Base-by-base conservation (phyloP, 2,329 filamentous ascomycete genomes). In the Orbilia javanica region DNA sequence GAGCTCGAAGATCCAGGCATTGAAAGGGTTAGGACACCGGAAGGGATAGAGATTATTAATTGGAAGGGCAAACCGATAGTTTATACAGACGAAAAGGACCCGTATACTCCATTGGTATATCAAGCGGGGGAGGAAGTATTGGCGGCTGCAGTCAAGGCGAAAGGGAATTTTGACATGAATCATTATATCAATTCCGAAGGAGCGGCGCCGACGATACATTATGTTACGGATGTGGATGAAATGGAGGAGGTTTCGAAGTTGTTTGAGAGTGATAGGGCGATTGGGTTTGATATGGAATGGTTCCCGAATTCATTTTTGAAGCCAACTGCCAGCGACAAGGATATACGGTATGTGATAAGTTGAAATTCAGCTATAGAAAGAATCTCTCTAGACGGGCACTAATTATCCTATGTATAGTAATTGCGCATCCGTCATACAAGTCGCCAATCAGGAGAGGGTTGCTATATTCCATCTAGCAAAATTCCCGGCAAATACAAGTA, bases 271-370 rank as follows among this genome's bases (percentile, higher is more conserved):
- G 89, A 96, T 81, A 86, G 89, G 44, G 84, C 96, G 1, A 83
- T 97, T n/a, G 94, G 94, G 0, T 93, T 97, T 79, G 94, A 97
- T 82, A 87, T 97, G 79, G 95, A 97, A 85, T 97, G 95, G 94
- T 87, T 89, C 65, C 80, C 86, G 0, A 85, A 15, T 52, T 64
- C 52, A 50, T 13, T 25, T 27, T 57, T 64, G 25, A 52, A 70
- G 22, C 80, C 77, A 50, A 68, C 77, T 34, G 73, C 65, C 72
- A 81, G 80, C 10, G 72, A 69, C 27, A 46, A 22, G 20, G 64
- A 73, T 31, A 79, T 75, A 48, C 69, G 68, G 60, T 69, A 50
- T 8, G 39, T 29, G 13, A 44, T 22, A 18, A 2, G 13, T n/a
- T 87, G 4, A 31, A n/a, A 7, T 11, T 3, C 13, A 15, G 36